Evolutionary conservation across 2,329 filamentous ascomycete genomes (phyloP), one percentile per base, ranked within the genome.

Genomic region (Fragosphaeria purpurea): DNA sequence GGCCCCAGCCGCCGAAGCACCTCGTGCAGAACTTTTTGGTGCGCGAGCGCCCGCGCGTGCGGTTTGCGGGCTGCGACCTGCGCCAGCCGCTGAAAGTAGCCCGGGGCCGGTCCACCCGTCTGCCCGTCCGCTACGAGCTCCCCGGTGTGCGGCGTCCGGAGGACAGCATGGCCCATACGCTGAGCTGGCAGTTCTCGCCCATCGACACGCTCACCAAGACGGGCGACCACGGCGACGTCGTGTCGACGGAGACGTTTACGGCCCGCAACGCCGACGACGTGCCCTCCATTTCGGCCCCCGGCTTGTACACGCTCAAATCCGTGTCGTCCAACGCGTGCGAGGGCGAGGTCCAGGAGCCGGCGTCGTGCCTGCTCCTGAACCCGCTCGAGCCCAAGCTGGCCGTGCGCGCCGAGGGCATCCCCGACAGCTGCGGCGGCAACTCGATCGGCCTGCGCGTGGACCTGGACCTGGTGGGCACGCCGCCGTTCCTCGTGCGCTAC

Each of bases 341-440:
- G 37, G 93, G 93, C 44, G 90, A 97, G 59, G 82, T 98, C 5
- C 77, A 91, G 56, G 93, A 98, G 64, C 93, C 93, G 33, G 87
- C 91, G 3, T 93, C 90, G n/a, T 97, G 91, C 65, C 74, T 95
- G 52, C 72, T 98, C 49, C 76, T 94, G 57, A 98, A 97, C 57
- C 93, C 93, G 5, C 83, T 93, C 0, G 84, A 95, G 67, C 93
- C 93, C 8, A 80, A 84, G 50, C 66, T 98, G 52, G 74, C 79
- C 5, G 72, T 98, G 46, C 77, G 77, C 35, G 76, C 82, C 6
- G 86, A 95, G 59, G 84, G 89, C 55, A 89, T 98, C 42, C 86
- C 88, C 48, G 93, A 98, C 66, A 95, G 94, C 63, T 98, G 93
- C 64, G 91, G 90, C 38, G 89, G 90, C 45, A 95, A 89, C 61